Base-by-base conservation (phyloP, 179 eudicot species). In the Heliamphora pulchella region DNA sequence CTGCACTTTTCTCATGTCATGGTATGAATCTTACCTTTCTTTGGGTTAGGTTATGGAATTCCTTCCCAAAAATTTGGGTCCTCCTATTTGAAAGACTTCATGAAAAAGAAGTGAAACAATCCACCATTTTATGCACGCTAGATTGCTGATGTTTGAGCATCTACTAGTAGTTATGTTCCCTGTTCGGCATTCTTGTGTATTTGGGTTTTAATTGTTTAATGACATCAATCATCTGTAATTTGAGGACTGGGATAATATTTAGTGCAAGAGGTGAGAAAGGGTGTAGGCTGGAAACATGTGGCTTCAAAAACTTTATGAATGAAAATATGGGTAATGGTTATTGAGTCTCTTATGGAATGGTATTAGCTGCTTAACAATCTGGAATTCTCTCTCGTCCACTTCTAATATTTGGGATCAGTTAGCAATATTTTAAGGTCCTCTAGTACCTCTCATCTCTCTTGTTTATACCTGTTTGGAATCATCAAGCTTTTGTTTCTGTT, bases 1-100 rank as follows among this genome's bases (percentile, higher is more conserved):
- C 85, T 96, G 76, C 99, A 96, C 88, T 96, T 94, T 83, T 90
- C 98, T 41, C 98, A 96, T 87, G 93, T 83, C 81, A 90, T 91
- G 99, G 99, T 96, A 93, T 47, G 75, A 48, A 41, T 54, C 69
- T 79, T 73, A 2, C 20, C 67, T 77, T 15, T 81, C 15, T 59
- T 74, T 51, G 76, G 3, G 71, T 58, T 72, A 22, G 14, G 44
- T 39, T 75, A 1, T 50, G 18, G 50, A 82, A 43, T 53, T 62
- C 48, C 80, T 66, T 80, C 15, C 46, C 51, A 64, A 31, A 55
- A 76, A 61, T 58, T 17, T 61, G 17, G 69, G 46, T 46, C 55
- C 55, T 43, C 68, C 50, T 57, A 31, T 11, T 73, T 1, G 51
- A 58, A 47, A 58, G 41, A 54, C 1, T 8, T 57, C 55, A 17